phyloP scores from a whole-genome alignment of 768 basidiomycete species.

The Trichaptum fuscoviolaceum region DNA sequence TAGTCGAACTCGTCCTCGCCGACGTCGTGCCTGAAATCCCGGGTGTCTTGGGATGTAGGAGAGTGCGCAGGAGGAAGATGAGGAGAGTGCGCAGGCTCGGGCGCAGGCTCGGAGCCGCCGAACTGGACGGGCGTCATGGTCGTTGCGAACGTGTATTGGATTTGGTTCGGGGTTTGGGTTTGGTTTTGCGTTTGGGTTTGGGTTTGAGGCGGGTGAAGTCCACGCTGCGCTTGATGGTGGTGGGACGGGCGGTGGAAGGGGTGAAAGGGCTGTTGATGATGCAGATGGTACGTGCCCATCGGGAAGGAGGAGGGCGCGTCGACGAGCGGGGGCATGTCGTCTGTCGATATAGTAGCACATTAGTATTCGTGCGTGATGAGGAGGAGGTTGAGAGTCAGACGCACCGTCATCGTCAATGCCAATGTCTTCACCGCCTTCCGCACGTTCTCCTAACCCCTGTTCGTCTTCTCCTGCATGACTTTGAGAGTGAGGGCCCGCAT shows the following conservation, averaged over 20 bases:
- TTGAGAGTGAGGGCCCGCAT: too few species aligned
- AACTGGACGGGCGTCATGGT: constrained; percentile 54
- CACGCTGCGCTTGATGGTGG: too few species aligned
- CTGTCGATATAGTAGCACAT: not conserved
- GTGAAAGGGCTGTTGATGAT: too few species aligned
- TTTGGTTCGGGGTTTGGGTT: constrained; percentile 35
- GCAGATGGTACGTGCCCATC: too few species aligned
- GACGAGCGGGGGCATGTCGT: constrained; percentile 27
- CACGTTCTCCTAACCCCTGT: not conserved
- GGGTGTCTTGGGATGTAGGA: too few species aligned
- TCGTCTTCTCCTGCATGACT: not conserved
- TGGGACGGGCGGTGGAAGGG: too few species aligned
- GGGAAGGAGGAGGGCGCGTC: too few species aligned
- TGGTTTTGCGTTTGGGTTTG: too few species aligned
- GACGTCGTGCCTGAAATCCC: too few species aligned
- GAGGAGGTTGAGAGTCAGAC: not conserved
- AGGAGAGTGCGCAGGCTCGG: not conserved
- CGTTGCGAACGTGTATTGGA: constrained; percentile 58
- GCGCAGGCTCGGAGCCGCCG: constrained; percentile 9
- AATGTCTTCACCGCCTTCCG: not conserved
- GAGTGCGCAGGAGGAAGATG: too few species aligned
- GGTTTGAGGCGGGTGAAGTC: too few species aligned
- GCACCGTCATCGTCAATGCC: not conserved
- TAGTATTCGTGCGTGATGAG: not conserved
- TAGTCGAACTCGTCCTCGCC: too few species aligned